phyloP scores from a whole-genome alignment of 1,284 basidiomycete genomes.

The Sanghuangporus baumii region DNA sequence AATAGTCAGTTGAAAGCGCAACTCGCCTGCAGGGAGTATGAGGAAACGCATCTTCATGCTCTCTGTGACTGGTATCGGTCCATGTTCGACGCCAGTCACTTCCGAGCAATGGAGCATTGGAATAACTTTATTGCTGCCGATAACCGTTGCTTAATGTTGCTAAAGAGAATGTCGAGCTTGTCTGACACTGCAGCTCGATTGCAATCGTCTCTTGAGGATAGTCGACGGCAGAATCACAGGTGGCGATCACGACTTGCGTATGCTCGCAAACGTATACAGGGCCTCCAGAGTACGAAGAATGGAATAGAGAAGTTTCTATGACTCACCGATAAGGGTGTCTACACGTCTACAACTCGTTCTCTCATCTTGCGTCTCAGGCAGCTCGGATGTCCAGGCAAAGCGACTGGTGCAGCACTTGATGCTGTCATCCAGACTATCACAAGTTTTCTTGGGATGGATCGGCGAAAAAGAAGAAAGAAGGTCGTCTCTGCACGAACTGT shows the following conservation, averaged over 20 bases:
- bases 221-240: neutral
- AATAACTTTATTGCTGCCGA: neutral
- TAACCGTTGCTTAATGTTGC: neutral
- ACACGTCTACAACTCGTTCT: neutral
- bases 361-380: neutral
- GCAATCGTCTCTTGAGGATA: neutral
- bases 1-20: neutral
- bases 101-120: neutral
- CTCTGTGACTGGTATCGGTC: neutral
- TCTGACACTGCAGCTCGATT: neutral
- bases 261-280: neutral
- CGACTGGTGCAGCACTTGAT: neutral
- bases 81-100: neutral
- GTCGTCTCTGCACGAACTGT: neutral
- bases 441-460: neutral
- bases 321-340: neutral
- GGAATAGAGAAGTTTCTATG: neutral
- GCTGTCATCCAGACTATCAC: neutral
- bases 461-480: neutral
- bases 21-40: neutral
- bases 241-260: neutral
- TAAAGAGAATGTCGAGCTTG: neutral
- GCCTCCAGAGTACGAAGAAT: neutral
- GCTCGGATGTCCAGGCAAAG: neutral
- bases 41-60: neutral